phyloP scores from a whole-genome alignment of 208 protist species.

The Trypanosoma scelopori region DNA sequence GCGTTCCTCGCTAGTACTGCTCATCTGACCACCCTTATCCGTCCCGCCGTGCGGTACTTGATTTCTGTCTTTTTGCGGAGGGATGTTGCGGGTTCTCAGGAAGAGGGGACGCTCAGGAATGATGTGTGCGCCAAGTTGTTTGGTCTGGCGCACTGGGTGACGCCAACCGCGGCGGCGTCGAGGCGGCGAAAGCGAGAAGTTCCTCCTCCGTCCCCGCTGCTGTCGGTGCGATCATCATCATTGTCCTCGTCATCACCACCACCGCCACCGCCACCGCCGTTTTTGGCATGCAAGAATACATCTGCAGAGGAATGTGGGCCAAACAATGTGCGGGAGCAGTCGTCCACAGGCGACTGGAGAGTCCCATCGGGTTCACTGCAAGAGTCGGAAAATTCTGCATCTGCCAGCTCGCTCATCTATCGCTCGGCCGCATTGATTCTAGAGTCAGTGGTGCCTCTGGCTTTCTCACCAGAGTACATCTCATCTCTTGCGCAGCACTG shows the following conservation, averaged over 20 bases:
- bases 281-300: not conserved
- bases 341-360: not conserved
- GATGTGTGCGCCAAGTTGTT: conserved; percentile 39
- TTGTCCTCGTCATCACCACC: no score
- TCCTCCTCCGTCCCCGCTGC: not conserved
- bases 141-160: conserved; percentile 19
- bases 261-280: no score
- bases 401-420: not conserved
- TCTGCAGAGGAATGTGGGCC: not conserved
- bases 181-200: conserved; percentile 11
- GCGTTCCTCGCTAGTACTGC: conserved; percentile 51
- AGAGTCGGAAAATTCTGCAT: not conserved
- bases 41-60: conserved; percentile 51
- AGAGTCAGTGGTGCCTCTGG: conserved; percentile 33
- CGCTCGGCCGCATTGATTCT: conserved; percentile 27
- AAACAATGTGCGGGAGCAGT: not conserved
- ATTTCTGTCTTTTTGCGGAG: conserved; percentile 36
- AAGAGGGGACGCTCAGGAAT: conserved; percentile 46
- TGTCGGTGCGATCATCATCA: no score
- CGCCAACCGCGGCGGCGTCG: conserved; percentile 17
- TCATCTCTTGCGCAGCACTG: conserved; percentile 57
- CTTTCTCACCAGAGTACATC: conserved; percentile 74
- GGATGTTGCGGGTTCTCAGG: conserved; percentile 25
- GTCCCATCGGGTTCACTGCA: not conserved
- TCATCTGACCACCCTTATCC: conserved; percentile 48